Base-by-base conservation (phyloP, 2,329 filamentous ascomycete genomes). In the Escovopsis sp. region DNA sequence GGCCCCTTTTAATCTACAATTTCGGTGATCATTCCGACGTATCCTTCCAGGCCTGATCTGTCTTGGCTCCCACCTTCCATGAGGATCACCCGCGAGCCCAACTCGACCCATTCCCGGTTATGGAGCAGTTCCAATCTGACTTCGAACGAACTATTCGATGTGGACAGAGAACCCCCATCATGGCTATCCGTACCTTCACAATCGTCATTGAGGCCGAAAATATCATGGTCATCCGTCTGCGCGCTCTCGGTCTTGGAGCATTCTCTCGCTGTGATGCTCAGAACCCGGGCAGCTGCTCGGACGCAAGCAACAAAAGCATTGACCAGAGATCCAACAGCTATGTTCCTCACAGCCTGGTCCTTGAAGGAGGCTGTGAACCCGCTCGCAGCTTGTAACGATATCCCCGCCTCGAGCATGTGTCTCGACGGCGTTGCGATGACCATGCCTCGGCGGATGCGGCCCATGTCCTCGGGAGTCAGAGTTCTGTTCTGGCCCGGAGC, bases 291-390 rank as follows among this genome's bases (percentile, higher is more conserved):
- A 0, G 83, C 77, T 1, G 87, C 82, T 8, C 89, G 75, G 12
- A 96, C 80, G 55, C 87, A 95, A 15, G 85, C 86, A 35, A 88
- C 76, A 55, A 95, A 96, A 1, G 89, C 75, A 28, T 93, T 87
- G 5, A 88, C 79, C 32, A 81, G 68, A 35, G 73, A 80, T 1
- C 84, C 83, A 1, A 77, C 64, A 0, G 73, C 70, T 6, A 95
- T 66, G 1, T 73, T 66, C 23, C 72, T 73, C 0, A 80, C 73
- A 39, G 81, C 75, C 0, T 68, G 59, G 5, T 80, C 72, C 1
- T 72, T 65, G 54, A 95, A 93, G 1, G 72, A 69, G 0, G 85
- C 87, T 1, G 76, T 77, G 49, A 87, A 73, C 0, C 80, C 80
- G 26, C 74, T 81, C 12, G 79, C 76, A 38, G 79, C 72, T 50